Evolutionary conservation across 2,329 filamentous ascomycete species (phyloP).

Genomic region (Microthyrium microscopicum): DNA sequence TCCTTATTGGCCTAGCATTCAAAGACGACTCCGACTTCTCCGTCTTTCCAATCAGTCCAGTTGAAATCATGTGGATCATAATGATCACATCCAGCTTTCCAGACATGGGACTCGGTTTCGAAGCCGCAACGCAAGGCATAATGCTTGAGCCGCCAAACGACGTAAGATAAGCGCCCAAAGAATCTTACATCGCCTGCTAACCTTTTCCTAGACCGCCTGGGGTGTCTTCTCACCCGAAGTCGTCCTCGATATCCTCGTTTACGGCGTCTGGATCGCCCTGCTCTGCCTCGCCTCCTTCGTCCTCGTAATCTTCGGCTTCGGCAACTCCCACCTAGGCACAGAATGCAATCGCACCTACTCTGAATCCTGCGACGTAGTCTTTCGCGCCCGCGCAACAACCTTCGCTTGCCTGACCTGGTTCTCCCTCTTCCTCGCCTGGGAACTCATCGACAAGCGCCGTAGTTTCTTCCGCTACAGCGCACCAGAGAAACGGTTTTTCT

Average conservation of each 20-base stretch:
- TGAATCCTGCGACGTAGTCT: slow-evolving; percentile 42
- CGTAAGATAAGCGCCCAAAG: too few relatives aligned
- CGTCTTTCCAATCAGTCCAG: slow-evolving; percentile 70
- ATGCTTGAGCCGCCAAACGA: slow-evolving; percentile 64
- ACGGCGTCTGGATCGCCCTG: slow-evolving; percentile 60
- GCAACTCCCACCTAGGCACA: slow-evolving; percentile 39
- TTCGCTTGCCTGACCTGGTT: slow-evolving; percentile 65
- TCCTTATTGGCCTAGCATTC: slow-evolving; percentile 69
- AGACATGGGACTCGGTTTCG: slow-evolving; percentile 74
- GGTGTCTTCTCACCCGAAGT: slow-evolving; percentile 68
- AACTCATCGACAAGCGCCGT: slow-evolving; percentile 56
- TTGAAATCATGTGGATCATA: slow-evolving; percentile 88
- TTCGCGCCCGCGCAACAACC: slow-evolving; percentile 54
- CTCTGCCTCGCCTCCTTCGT: slow-evolving; percentile 48
- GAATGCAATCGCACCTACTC: slow-evolving; percentile 44
- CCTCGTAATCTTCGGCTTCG: slow-evolving; percentile 46
- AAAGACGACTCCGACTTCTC: slow-evolving; percentile 55
- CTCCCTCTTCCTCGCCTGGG: slow-evolving; percentile 62
- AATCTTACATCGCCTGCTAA: too few relatives aligned
- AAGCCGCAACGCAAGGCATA: slow-evolving; percentile 57
- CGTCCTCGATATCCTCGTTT: slow-evolving; percentile 62
- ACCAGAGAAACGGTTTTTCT: slow-evolving; percentile 46
- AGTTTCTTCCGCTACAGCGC: slow-evolving; percentile 54
- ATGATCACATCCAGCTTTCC: slow-evolving; percentile 81
- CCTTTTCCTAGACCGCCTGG: too few relatives aligned